A percentile compares a stretch with the other conserved stretches of the same genome.
phyloP scores from a whole-genome alignment of 768 basidiomycete species.

The Mycena olivaceomarginata region DNA sequence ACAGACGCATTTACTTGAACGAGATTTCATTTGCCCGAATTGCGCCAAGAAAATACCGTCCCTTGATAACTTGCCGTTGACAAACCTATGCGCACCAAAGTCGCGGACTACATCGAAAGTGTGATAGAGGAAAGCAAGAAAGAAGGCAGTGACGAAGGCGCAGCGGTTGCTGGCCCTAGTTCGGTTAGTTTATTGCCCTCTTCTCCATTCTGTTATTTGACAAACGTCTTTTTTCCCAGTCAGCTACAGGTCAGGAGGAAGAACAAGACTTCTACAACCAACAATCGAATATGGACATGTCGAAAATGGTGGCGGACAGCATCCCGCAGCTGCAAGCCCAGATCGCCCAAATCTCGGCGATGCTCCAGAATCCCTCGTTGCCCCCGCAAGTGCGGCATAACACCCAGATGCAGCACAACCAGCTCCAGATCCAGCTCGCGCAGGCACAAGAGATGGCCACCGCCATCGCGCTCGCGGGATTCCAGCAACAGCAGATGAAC shows the following conservation, averaged over 20 bases:
- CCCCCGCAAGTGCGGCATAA: slow-evolving; percentile 85
- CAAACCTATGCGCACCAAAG: slow-evolving; percentile 85
- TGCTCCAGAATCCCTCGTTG: slow-evolving; percentile 87
- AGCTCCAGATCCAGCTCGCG: slow-evolving; percentile 85
- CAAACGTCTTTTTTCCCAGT: slow-evolving; percentile 32
- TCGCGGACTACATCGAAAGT: slow-evolving; percentile 88
- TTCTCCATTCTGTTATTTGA: background rate
- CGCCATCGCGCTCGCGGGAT: slow-evolving; percentile 75
- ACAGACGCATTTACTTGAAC: slow-evolving; percentile 93
- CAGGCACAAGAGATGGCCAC: slow-evolving; percentile 86
- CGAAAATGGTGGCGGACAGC: slow-evolving; percentile 82
- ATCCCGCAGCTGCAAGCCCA: slow-evolving; percentile 92
- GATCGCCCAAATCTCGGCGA: slow-evolving; percentile 85
- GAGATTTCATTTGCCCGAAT: slow-evolving; percentile 95
- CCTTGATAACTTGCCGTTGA: slow-evolving; percentile 89
- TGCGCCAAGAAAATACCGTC: slow-evolving; percentile 93
- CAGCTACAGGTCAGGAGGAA: slow-evolving; percentile 45
- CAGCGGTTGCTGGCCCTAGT: slow-evolving; percentile 52
- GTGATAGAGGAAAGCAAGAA: slow-evolving; percentile 86
- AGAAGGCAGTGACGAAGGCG: slow-evolving; percentile 71
- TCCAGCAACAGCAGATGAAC: slow-evolving; percentile 75
- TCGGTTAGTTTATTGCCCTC: slow-evolving; percentile 57
- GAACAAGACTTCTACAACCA: slow-evolving; percentile 86
- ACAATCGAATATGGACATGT: slow-evolving; percentile 81
- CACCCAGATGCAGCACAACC: slow-evolving; percentile 89